Base-by-base conservation (phyloP, 2,329 filamentous ascomycete genomes). In the Biscogniauxia sp. region DNA sequence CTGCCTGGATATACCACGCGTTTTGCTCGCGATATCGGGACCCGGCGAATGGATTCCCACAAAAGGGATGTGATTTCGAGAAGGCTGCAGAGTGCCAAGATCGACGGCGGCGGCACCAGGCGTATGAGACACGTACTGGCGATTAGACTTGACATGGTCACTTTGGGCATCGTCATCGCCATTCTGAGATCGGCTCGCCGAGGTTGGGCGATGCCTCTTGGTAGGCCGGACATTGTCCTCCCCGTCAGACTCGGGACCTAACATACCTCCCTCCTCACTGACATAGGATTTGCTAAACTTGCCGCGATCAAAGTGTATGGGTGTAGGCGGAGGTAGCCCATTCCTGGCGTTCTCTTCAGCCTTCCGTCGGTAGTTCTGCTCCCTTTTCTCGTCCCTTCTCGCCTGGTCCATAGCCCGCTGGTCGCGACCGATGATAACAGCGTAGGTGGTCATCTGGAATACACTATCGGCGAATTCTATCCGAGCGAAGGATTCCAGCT, bases 401-500 rank as follows among this genome's bases (percentile, higher is more conserved):
- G 84, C 85, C 66, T 84, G 80, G 58, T 81, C 76, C 65, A 86
- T 75, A 9, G 86, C 86, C 56, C 80, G 77, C 68, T 87, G 81
- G 73, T 93, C 90, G 62, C 90, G 87, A 58, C 89, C 90, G 26
- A 93, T 85, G 59, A 90, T 84, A 67, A 93, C 83, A 56, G 85
- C 82, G 68, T 88, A 88, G 1, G 89, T 92, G 56, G 87, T 91
- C 86, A 93, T 90, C 75, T 91, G 90, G 73, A 91, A 93, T 59
- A 87, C 84, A 70, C 89, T 89, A 77, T 93, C 90, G 66, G 84
- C 82, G 71, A 93, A 93, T 68, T 88, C 84, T 62, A 93, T 79
- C 56, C 80, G 78, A 51, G 84, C 84, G 71, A 85, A 86, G 2
- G 83, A 85, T 68, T 85, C 81, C 15, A 86, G 74, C 54, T 75